Conservation (phyloP, 495 filamentous ascomycete genomes). For the Talaromyces nanjingensis region DNA sequence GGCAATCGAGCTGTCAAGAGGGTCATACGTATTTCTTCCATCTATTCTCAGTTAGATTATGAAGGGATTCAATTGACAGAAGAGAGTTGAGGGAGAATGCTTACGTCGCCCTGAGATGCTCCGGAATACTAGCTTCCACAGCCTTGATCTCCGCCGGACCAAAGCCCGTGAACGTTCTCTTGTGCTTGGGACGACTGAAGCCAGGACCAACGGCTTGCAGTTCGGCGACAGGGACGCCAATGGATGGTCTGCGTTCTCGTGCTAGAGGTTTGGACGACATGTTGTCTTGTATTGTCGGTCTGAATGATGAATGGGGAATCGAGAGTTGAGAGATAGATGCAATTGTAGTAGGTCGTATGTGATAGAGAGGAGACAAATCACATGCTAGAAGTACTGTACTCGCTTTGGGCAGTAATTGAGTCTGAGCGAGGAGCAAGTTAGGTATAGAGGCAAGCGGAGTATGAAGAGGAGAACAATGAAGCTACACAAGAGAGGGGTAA, state of each 20-base stretch:
- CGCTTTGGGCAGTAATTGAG: neutral
- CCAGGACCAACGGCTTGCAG: constrained; percentile 72
- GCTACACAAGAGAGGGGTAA: constrained; percentile 14
- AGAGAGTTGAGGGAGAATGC: constrained; percentile 17
- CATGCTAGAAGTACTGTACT: neutral
- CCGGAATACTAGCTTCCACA: constrained; percentile 85
- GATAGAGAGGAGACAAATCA: neutral
- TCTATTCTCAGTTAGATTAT: constrained; percentile 24
- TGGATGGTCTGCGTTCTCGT: constrained; percentile 67
- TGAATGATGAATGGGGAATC: neutral
- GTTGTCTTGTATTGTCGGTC: neutral
- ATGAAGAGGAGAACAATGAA: constrained; percentile 10
- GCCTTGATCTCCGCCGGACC: constrained; percentile 84
- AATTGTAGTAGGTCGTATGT: neutral
- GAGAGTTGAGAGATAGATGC: neutral
- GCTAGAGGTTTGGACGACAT: constrained; percentile 10
- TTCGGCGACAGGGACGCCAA: constrained; percentile 72
- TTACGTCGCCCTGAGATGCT: constrained; percentile 75
- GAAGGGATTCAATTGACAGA: neutral
- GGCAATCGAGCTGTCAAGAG: constrained; percentile 5
- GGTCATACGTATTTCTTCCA: constrained; percentile 72
- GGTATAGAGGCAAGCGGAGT: constrained; percentile 9
- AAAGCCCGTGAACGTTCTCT: constrained; percentile 87
- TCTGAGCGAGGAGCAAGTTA: neutral
- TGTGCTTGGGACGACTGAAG: constrained; percentile 80